phyloP scores from a whole-genome alignment of 108 stramenopile species.

The Aurantiochytrium sp. region DNA sequence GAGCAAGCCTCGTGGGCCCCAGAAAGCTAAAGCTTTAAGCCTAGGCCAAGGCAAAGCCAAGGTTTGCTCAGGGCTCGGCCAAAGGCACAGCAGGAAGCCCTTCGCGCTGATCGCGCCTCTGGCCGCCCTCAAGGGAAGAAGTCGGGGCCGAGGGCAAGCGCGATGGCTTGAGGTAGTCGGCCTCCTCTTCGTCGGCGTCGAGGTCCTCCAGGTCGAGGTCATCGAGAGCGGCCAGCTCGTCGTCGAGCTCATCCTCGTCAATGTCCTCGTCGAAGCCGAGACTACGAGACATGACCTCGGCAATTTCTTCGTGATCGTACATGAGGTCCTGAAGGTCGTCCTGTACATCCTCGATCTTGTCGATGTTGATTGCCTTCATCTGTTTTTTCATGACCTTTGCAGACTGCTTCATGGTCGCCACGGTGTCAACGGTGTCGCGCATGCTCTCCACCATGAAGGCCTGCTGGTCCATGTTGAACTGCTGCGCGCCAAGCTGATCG shows the following conservation, averaged over 20 bases:
- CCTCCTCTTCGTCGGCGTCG: conserved; percentile 58
- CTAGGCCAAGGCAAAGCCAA: too few relatives aligned
- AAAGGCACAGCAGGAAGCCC: not conserved
- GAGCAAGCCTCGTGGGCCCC: too few relatives aligned
- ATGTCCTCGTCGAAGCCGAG: conserved; percentile 83
- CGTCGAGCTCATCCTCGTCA: conserved; percentile 92
- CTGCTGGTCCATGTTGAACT: conserved; percentile 95
- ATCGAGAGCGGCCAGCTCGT: conserved; percentile 84
- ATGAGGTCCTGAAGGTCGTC: conserved; percentile 86
- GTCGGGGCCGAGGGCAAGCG: not conserved
- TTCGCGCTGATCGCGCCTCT: not conserved
- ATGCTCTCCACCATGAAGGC: conserved; percentile 84
- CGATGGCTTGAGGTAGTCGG: conserved; percentile 20
- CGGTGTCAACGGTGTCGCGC: conserved; percentile 79
- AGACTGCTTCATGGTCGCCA: conserved; percentile 88
- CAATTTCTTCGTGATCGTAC: conserved; percentile 89
- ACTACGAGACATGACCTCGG: conserved; percentile 55
- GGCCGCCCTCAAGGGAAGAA: not conserved
- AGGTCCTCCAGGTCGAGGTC: conserved; percentile 64
- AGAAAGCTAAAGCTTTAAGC: too few relatives aligned
- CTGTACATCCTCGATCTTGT: conserved; percentile 82
- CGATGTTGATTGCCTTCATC: conserved; percentile 78
- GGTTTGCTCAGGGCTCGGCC: not conserved
- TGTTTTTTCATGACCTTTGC: conserved; percentile 70
- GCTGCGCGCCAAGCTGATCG: conserved; percentile 81